Percentiles rank a stretch among this genome's conserved stretches.
Conservation (phyloP, 2,329 filamentous ascomycete species). For the Epichloe sibirici region DNA sequence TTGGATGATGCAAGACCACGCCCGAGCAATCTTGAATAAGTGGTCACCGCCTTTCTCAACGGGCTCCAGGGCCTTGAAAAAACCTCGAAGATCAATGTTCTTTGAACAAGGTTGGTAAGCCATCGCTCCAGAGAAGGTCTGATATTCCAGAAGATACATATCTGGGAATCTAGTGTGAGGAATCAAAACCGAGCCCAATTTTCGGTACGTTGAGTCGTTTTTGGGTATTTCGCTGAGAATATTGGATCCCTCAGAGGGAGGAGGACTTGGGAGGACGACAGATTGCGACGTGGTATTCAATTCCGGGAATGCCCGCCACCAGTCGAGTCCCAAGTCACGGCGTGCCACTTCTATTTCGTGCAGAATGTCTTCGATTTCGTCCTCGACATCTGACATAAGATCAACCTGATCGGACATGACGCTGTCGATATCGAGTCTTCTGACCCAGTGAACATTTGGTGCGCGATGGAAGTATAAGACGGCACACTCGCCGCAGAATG, state of each 20-base stretch:
- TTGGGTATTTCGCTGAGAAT: constrained; percentile 11
- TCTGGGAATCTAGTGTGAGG: constrained; percentile 11
- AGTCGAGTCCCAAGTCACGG: not conserved
- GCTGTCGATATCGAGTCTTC: constrained; percentile 8
- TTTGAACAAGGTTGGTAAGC: constrained; percentile 20
- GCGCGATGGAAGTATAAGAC: constrained; percentile 15
- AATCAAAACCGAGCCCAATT: constrained; percentile 11
- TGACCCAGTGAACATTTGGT: constrained; percentile 12
- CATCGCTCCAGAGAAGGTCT: constrained; percentile 14
- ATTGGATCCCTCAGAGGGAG: not conserved
- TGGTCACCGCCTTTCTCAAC: constrained; percentile 13
- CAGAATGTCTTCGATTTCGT: constrained; percentile 4
- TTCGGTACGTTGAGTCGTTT: constrained; percentile 13
- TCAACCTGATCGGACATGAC: constrained; percentile 2
- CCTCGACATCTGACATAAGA: not conserved
- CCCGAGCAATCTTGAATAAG: constrained; percentile 16
- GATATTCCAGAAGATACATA: constrained; percentile 15
- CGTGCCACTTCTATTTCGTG: constrained; percentile 1
- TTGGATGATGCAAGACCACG: constrained; percentile 21
- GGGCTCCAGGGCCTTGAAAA: constrained; percentile 13
- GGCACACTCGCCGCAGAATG: constrained; percentile 22
- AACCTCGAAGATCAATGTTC: constrained; percentile 8
- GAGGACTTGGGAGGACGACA: not conserved
- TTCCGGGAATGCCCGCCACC: not conserved
- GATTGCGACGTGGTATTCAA: not conserved